Base-by-base conservation (phyloP, 352 stramenopile genomes). In the Elongisporangium anandrum region DNA sequence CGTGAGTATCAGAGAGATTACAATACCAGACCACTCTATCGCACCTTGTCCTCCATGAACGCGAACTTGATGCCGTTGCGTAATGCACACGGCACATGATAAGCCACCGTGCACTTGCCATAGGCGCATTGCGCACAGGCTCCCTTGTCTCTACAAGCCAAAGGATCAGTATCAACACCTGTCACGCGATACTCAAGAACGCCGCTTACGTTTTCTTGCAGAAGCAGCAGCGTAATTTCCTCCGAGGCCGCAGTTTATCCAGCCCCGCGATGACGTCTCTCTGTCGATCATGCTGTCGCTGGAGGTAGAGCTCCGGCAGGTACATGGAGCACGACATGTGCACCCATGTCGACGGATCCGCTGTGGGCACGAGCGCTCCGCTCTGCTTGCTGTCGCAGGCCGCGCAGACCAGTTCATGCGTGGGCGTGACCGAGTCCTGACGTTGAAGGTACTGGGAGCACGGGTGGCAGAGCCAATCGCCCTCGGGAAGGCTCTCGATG, bases 271-370 rank as follows among this genome's bases (percentile, higher is more conserved):
- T 57, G 26, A 22, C 22, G 17, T 24, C 16, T 34, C 20, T 39
- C 23, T 41, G 57, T 45, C 17, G 24, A 17, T 57, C 52, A 21
- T 57, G 53, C 9, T 50, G 63, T 13, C 56, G 22, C 21, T 71
- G 65, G 16, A 93, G 50, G 52, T 79, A 86, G 1, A 93, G 61
- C 64, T 93, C 84, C 0, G 81, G 81, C n/a, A 94, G 61, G 59
- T 87, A 91, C 77, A 91, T 88, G 52, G 80, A 81, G 69, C 85
- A 94, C 0, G 77, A 70, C 56, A 91, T 75, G 63, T 94, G 85
- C 16, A 94, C 78, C 85, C 85, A 94, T 5, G 21, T n/a, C 3
- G 60, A 17, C 1, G 59, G 22, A 13, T 76, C 65, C 12, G 65
- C 50, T 4, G 72, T 81, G 10, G 75, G 77, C 9, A 79, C 70